phyloP scores from a whole-genome alignment of 73 alveolate genomes.

The Stentor coeruleus region DNA sequence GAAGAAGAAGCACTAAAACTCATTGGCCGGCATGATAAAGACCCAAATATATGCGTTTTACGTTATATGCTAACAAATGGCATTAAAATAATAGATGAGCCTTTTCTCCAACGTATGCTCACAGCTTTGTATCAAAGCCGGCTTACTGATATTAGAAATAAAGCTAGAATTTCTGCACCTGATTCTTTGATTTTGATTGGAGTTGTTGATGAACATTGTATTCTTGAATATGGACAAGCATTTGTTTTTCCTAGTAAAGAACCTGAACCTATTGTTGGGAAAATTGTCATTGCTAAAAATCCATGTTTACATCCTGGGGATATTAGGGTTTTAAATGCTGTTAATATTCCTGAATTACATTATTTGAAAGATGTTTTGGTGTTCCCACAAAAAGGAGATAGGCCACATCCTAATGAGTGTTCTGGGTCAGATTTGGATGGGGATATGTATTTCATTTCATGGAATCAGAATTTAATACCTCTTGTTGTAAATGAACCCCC shows the following conservation, averaged over 20 bases:
- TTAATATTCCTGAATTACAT: constrained; percentile 37
- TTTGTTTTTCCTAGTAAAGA: constrained; percentile 40
- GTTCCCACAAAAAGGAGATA: constrained; percentile 67
- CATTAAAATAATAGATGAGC: background rate
- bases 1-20: background rate
- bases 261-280: constrained; percentile 26
- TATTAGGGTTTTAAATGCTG: constrained; percentile 62
- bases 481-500: background rate
- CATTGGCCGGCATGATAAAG: background rate
- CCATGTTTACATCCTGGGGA: constrained; percentile 93
- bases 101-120: background rate
- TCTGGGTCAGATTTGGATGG: constrained; percentile 91
- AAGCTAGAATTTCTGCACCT: background rate
- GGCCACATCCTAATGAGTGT: constrained; percentile 69
- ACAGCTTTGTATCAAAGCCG: background rate
- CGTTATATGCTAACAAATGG: background rate
- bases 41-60: background rate
- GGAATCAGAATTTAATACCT: constrained; percentile 49
- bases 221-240: constrained; percentile 61
- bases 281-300: constrained; percentile 65
- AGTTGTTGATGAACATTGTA: constrained; percentile 63
- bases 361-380: constrained; percentile 71
- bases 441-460: constrained; percentile 68
- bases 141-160: background rate
- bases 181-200: constrained; percentile 47